Evolutionary conservation across 305 asterid genomes (phyloP).

Genomic region (Fraxinus sp.): DNA sequence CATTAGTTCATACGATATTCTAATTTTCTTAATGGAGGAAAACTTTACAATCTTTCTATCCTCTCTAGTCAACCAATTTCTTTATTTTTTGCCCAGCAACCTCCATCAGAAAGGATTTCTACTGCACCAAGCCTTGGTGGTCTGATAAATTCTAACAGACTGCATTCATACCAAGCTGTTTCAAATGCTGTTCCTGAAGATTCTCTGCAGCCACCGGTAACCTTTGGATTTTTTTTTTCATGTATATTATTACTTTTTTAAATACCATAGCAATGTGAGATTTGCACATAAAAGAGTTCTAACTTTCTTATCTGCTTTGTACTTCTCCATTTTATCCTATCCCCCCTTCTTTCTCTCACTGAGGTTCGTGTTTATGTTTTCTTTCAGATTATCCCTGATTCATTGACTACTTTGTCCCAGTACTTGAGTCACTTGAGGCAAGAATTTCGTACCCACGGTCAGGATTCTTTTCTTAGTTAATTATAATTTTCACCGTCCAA

Average conservation of each 20-base stretch:
- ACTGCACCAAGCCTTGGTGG: conserved; percentile 40
- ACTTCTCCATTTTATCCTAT: not conserved
- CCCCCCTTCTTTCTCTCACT: conserved; percentile 10
- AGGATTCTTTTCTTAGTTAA: conserved; percentile 27
- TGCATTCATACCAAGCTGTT: conserved; percentile 43
- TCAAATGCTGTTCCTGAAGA: conserved; percentile 37
- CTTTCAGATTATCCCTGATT: conserved; percentile 81
- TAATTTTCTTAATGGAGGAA: not conserved
- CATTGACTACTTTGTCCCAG: conserved; percentile 76
- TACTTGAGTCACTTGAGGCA: conserved; percentile 70
- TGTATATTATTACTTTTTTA: not conserved
- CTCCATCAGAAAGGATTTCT: conserved; percentile 47
- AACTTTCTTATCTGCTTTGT: not conserved
- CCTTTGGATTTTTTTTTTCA: conserved; percentile 11
- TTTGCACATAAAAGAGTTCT: conserved; percentile 2
- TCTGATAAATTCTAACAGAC: conserved; percentile 44
- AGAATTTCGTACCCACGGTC: conserved; percentile 66
- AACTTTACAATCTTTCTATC: not conserved
- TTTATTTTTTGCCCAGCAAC: conserved; percentile 46
- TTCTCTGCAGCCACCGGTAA: conserved; percentile 73
- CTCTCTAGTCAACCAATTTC: not conserved
- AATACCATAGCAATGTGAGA: not conserved
- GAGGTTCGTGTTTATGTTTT: conserved; percentile 16
- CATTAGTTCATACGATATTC: not conserved
- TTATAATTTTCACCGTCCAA: not conserved